Base-by-base conservation (phyloP, 2,329 filamentous ascomycete species). In the Cytospora piceicola region DNA sequence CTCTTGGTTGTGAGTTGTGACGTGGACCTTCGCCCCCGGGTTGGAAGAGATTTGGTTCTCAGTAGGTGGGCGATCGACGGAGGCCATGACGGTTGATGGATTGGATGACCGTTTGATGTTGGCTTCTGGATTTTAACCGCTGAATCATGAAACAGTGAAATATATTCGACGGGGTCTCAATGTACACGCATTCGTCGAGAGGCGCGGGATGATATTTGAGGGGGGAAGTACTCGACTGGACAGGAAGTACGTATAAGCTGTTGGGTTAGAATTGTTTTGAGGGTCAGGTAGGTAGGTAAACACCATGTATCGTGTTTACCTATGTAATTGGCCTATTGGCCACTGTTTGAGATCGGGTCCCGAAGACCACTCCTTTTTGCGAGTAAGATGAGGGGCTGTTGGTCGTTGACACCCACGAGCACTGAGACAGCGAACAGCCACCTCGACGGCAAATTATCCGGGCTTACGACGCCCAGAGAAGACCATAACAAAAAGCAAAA, bases 81-180 rank as follows among this genome's bases (percentile, higher is more conserved):
- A 64, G 8, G 72, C 57, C 49, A 68, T 68, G 7, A 17, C 78
- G 75, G 2, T 74, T 72, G 42, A 79, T n/a, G 85, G 80, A 58
- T 17, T 57, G 39, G 6, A 42, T 5, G 3, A 8, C 15, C 2
- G 20, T 9, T 11, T 46, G 20, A 46, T 6, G 11, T 15, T 4
- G 20, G n/a, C n/a, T 11, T 46, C 32, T 29, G 27, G 39, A 5
- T 5, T 1, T 42, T 20, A 6, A n/a, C 27, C 27, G 27, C 27
- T 29, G 27, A 3, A 29, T 29, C 27, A 3, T 3, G 27, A 5
- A 29, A 29, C 3, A 29, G 27, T 29, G 27, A 29, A 29, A 3
- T 29, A 29, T 29, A 29, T 5, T 29, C 27, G 27, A 29, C n/a
- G 42, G 6, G 11, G 20, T 22, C 20, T 46, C 7, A 22, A 9